Conservation (phyloP, 257 asterid genomes). For the Hygrophila difformis region DNA sequence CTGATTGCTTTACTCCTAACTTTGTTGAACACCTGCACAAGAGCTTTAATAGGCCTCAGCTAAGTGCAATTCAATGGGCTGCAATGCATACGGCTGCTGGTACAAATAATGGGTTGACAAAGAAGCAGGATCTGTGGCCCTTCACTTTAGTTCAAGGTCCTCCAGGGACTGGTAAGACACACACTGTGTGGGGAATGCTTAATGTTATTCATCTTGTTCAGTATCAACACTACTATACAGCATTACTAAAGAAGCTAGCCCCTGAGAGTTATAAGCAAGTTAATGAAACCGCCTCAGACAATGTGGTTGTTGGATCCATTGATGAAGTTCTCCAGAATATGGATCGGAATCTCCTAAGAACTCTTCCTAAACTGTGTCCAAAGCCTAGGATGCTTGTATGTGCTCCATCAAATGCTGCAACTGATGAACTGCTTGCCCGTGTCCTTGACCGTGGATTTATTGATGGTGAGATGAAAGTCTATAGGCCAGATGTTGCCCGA, state of each 20-base stretch:
- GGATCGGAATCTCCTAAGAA: conserved; percentile 95
- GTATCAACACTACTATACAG: conserved; percentile 97
- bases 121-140: conserved; percentile 98
- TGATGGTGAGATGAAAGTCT: conserved; percentile 98
- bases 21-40: conserved; percentile 70
- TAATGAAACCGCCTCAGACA: conserved; percentile 61
- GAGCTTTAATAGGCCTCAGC: conserved; percentile 84
- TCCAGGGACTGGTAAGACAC: conserved; percentile 99
- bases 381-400: conserved; percentile 99
- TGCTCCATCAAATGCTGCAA: conserved; percentile 99
- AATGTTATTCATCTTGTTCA: conserved; percentile 98
- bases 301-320: conserved; percentile 74
- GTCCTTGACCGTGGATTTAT: conserved; percentile 98
- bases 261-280: conserved; percentile 97
- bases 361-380: conserved; percentile 96
- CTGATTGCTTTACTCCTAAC: conserved; percentile 36
- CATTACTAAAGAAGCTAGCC: conserved; percentile 89
- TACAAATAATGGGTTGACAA: conserved; percentile 60
- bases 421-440: conserved; percentile 93
- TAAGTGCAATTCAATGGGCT: conserved; percentile 97
- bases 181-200: conserved; percentile 99
- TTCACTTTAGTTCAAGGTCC: conserved; percentile 99
- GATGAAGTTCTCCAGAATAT: conserved; percentile 97
- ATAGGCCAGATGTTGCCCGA: conserved; percentile 94
- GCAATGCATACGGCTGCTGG: conserved; percentile 69